Base-by-base conservation (phyloP, 1,139 yeast genomes). In the Sugiyamaella paludigena region DNA sequence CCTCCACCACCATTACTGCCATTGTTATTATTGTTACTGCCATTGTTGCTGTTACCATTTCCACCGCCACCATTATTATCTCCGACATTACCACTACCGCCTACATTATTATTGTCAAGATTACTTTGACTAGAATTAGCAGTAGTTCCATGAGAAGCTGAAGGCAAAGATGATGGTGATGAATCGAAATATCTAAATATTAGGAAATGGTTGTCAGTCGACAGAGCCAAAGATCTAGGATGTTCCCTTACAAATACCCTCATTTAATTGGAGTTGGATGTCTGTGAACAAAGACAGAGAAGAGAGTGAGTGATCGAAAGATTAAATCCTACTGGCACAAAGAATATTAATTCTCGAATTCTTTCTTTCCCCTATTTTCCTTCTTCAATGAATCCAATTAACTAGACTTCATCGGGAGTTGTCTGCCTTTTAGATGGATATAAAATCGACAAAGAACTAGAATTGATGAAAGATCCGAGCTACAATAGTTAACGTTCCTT, bases 141-240 rank as follows among this genome's bases (percentile, higher is more conserved):
- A 33, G 40, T 42, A 13, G 31, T 30, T 7, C 19, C 13, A 35
- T 28, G 26, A 13, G 12, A 12, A 12, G 42, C 49, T 57, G 63
- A 38, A 19, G 24, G 24, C 24, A 19, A 3, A 3, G 24, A 19
- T 19, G 24, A 19, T 19, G 24, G 5, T 31, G 50, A 47, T 29
- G 50, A 40, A 26, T 53, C 56, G 40, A 70, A 68, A 48, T 65
- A 53, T 19, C 69, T 63, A 48, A 70, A 65, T 11, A 68, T 53
- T 50, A 70, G 56, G 13, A 62, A 70, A 45, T 62, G 58, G 36
- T 59, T 58, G 19, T 59, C 64, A 15, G 69, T 62, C 15, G 64
- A 67, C 32, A 70, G 60, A 19, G 70, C 66, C 56, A 69, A 55
- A 36, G 72, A 61, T 50, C 73, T 63, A 15, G 72, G 70, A 36